Conservation (phyloP, 73 alveolate species). For the Uronychia setigera region DNA sequence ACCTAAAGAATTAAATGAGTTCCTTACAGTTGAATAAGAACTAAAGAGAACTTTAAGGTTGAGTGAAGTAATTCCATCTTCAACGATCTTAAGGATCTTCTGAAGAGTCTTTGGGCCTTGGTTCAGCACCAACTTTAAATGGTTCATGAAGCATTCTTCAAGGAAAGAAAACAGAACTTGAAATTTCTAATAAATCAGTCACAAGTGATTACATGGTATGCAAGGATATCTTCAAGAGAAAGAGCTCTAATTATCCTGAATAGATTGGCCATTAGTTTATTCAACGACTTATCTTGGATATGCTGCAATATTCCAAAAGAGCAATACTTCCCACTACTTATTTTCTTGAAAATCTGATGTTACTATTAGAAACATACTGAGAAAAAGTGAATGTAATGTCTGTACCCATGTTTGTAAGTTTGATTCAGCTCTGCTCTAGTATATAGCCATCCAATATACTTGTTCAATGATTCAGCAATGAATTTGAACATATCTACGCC, state of each 20-base stretch:
- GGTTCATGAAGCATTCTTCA: conserved; percentile 1
- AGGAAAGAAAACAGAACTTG: not conserved
- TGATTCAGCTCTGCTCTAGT: not conserved
- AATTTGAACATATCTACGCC: not conserved
- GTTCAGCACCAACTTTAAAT: not conserved
- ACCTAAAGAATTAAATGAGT: not conserved
- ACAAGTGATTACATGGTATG: not conserved
- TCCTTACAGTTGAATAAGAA: not conserved
- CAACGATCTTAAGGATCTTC: not conserved
- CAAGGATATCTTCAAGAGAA: not conserved
- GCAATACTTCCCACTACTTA: not conserved
- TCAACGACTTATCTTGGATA: not conserved
- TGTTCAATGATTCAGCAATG: not conserved
- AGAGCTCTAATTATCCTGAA: not conserved
- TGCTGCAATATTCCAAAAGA: not conserved
- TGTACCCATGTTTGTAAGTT: not conserved
- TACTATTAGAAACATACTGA: not conserved
- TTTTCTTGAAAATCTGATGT: not conserved
- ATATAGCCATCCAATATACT: not conserved
- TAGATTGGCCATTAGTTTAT: not conserved
- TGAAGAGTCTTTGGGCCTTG: not conserved
- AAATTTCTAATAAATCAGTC: not conserved
- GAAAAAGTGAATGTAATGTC: not conserved
- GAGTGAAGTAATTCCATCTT: not conserved
- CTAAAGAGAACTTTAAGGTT: not conserved